phyloP scores from a whole-genome alignment of 495 filamentous ascomycete genomes.

The Niebla homalea region DNA sequence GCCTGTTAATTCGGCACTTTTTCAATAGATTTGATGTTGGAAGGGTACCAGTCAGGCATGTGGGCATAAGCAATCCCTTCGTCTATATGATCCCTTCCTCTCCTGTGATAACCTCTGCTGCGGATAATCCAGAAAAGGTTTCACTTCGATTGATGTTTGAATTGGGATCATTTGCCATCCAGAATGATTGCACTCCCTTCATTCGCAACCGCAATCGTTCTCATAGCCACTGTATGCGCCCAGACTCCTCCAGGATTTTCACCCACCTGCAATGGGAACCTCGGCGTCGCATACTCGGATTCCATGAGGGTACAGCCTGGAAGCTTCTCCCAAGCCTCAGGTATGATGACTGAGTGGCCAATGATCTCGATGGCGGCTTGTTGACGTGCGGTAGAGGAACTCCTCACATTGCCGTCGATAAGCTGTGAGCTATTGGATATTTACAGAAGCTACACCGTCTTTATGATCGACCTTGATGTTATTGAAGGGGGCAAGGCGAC shows the following conservation, averaged over 20 bases:
- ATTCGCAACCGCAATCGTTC: background rate
- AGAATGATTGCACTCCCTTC: background rate
- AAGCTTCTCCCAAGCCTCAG: background rate
- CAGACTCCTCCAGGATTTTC: background rate
- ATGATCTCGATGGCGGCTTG: background rate
- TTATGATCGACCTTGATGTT: conserved; percentile 29
- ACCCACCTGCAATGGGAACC: background rate
- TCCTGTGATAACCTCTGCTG: background rate
- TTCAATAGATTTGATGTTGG: no score
- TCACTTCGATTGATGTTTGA: background rate
- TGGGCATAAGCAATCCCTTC: no score
- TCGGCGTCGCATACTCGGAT: background rate
- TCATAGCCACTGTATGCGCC: background rate
- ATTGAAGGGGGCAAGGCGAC: conserved; percentile 16
- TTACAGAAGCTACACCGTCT: conserved; percentile 15
- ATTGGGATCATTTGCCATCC: background rate
- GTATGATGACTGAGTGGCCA: background rate
- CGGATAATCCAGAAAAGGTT: background rate
- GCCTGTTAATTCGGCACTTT: no score
- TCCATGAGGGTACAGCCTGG: background rate
- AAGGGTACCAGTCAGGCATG: no score
- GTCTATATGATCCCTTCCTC: background rate
- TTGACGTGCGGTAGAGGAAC: background rate
- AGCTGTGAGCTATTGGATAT: conserved; percentile 8
- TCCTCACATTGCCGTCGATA: conserved; percentile 14